Base-by-base conservation (phyloP, 2,329 filamentous ascomycete genomes). In the Diaporthe ilicicola region DNA sequence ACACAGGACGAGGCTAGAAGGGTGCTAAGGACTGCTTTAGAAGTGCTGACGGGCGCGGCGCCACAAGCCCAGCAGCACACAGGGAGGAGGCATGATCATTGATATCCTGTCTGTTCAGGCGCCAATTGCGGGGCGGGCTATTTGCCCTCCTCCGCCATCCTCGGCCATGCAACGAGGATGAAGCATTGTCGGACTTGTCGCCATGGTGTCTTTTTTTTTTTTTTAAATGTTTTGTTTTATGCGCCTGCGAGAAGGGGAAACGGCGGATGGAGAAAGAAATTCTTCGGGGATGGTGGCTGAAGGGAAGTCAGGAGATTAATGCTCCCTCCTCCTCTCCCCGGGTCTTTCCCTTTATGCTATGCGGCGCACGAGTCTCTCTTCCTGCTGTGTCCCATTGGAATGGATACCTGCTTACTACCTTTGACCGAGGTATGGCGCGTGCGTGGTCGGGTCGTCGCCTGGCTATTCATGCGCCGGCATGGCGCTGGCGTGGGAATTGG, bases 391-490 rank as follows among this genome's bases (percentile, higher is more conserved):
- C 51, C 19, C 5, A n/a, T 3, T 53, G 27, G 22, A 15, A 32
- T 54, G 27, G 4, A 4, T 65, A 19, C 34, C 17, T 37, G 29
- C 12, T 29, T 4, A n/a, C 10, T 2, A 9, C 22, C 42, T 24
- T 55, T 50, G 53, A 34, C 46, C 53, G 53, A 59, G 44, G 65
- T 34, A 53, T 68, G 66, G 53, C 66, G 65, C 29, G 42, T 59
- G 42, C 53, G 53, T 59, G n/a, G 44, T 12, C 44, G 22, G 65
- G 19, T 50, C n/a, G 29, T 27, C 65, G 65, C 29, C 32, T 32
- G 54, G 54, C 54, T 50, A 39, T 68, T 68, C 53, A 68, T 68
- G 66, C 66, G 42, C 66, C 27, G 65, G 24, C 42, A 56, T 67
- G 65, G 62, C 39, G 50, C 56, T 44, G 39, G 37, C 24, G 24